Base-by-base conservation (phyloP, 2,329 filamentous ascomycete species). In the Aspergillus texensis region DNA sequence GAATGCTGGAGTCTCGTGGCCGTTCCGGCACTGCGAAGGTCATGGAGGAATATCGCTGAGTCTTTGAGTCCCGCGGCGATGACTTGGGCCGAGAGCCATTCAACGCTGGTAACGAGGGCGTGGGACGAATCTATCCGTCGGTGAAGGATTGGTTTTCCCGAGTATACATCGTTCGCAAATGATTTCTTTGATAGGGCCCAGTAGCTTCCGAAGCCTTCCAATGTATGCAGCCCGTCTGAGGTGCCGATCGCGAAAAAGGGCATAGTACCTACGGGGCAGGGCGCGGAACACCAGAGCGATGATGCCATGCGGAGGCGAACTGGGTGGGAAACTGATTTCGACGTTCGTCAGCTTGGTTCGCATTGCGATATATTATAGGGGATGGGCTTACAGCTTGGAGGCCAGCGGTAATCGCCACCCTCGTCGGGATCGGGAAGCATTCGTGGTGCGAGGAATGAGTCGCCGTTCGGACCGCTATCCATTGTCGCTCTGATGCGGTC, bases 201-300 rank as follows among this genome's bases (percentile, higher is more conserved):
- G 56, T 72, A 66, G 56, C 68, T 68, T 4, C 65, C 69, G 9
- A 68, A 61, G 19, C 72, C 72, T 53, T 75, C 68, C 6, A 79
- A 62, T 2, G 72, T 77, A 53, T 77, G 65, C 11, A 80, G 66
- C 16, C 78, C 77, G 2, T 75, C 68, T 4, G 76, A 78, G 5
- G 77, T 77, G 4, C 78, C 78, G 36, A 80, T 68, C 32, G 77
- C 77, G 53, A 80, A 80, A 11, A 73, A 59, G 1, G 74, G 68
- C 19, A 66, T 73, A 19, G 67, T 63, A 4, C 71, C 68, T 26
- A 64, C 65, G 43, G 78, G 78, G 28, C 73, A 75, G 2, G 78
- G 64, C 1, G 77, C 72, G 3, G 77, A 78, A 57, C 74, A 78
- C 75, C 77, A 79, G 34, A 78, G 57, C 1, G 76, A 74, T 21